A percentile compares a stretch with the other conserved stretches of the same genome.
Evolutionary conservation across 1,284 basidiomycete species (phyloP).

Genomic region (Rhodotorula glutinis): DNA sequence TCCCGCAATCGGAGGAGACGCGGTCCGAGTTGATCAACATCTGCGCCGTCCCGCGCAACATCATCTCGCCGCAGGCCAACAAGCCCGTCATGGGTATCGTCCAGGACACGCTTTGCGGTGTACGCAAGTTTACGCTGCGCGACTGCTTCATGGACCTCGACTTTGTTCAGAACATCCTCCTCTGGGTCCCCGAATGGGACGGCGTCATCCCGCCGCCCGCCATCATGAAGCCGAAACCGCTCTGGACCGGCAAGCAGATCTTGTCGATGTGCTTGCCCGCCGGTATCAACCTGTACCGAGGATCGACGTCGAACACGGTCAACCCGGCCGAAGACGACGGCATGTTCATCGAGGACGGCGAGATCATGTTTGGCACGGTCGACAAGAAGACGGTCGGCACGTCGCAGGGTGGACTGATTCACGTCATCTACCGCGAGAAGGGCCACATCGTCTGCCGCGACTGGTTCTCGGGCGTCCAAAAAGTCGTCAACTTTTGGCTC

Average conservation of each 20-base stretch:
- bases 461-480: constrained; percentile 91
- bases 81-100: constrained; percentile 99
- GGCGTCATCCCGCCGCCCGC: constrained; percentile 87
- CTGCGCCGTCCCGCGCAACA: constrained; percentile 98
- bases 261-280: constrained; percentile 88
- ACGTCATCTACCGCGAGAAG: constrained; percentile 96
- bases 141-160: constrained; percentile 92
- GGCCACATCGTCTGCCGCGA: constrained; percentile 89
- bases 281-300: constrained; percentile 81
- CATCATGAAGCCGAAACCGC: constrained; percentile 91
- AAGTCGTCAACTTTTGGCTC: constrained; percentile 96
- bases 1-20: constrained; percentile 99
- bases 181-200: constrained; percentile 98
- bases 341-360: constrained; percentile 95
- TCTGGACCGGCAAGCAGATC: constrained; percentile 98
- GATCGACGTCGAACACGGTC: constrained; percentile 71
- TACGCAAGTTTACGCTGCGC: constrained; percentile 94
- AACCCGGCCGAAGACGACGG: constrained; percentile 88
- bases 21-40: constrained; percentile 96
- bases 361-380: constrained; percentile 91
- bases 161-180: constrained; percentile 90
- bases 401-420: constrained; percentile 88
- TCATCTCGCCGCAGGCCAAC: constrained; percentile 98
- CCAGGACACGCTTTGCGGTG: constrained; percentile 96
- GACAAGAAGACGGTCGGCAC: constrained; percentile 98